Base-by-base conservation (phyloP, 495 filamentous ascomycete species). In the Podospora comata region DNA sequence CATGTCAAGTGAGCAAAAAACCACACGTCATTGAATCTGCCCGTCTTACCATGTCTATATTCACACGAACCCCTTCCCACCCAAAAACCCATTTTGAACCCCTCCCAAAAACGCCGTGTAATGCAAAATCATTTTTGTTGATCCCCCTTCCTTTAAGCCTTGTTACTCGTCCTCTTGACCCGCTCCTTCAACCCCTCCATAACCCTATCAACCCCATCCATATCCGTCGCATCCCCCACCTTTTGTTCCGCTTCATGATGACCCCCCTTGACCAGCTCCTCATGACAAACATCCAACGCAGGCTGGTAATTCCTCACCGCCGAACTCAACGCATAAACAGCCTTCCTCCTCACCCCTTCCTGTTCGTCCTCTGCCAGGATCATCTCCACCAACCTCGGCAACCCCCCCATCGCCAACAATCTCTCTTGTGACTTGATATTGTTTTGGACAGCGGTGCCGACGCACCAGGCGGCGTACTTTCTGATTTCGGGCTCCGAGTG, bases 371-470 rank as follows among this genome's bases (percentile, higher is more conserved):
- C 90, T 57, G 81, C 76, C 9, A 73, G 71, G 18, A 90, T 87
- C 60, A 97, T 74, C 13, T 82, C 79, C 6, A 92, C 87, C 19
- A 98, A 83, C 54, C 76, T 85, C 60, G 88, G 84, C 15, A 97
- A 81, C 7, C 86, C 92, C 23, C 90, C 91, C 59, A 91, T 75
- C 4, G 86, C 87, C 26, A 96, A 76, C 48, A 96, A 78, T 70
- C 86, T 87, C 79, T 93, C 90, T 77, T 99, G 95, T 19, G 85
- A 86, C 76, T 89, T 91, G 32, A 83, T 82, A 75, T 99, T 98
- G 77, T 99, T 99, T 84, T 98, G 93, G 65, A 98, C 96, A 3
- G 96, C 94, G 4, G 93, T 97, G 30, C 91, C 92, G 34, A 92
- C 82, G 81, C 93, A 97, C 93, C 93, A 97, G 2, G 94, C 93